phyloP scores from a whole-genome alignment of 345 rosid genomes.

The Hibiscus syriacus region DNA sequence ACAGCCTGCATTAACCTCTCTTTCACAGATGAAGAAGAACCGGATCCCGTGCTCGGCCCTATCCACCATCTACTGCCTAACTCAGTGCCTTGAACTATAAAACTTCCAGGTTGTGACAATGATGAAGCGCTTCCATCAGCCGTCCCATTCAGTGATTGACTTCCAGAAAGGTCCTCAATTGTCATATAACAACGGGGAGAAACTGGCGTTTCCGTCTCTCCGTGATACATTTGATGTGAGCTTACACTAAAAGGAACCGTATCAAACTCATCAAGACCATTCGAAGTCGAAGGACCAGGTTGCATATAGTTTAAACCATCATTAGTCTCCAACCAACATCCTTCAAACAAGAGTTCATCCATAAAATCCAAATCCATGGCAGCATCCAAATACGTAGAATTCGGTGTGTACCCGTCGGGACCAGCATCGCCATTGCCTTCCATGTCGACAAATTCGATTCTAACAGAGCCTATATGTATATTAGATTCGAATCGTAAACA shows the following conservation, averaged over 20 bases:
- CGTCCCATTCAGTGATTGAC: constrained; percentile 16
- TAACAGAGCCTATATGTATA: constrained; percentile 17
- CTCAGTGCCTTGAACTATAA: constrained; percentile 36
- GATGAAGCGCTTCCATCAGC: constrained; percentile 17
- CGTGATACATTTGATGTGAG: constrained; percentile 22
- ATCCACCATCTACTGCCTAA: constrained; percentile 58
- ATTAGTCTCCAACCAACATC: constrained; percentile 70
- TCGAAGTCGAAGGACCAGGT: constrained; percentile 25
- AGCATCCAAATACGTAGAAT: constrained; percentile 36
- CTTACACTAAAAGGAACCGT: constrained; percentile 18
- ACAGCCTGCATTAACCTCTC: constrained; percentile 52
- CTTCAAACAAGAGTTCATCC: constrained; percentile 77
- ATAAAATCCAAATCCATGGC: constrained; percentile 83
- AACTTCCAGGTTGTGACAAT: constrained; percentile 23
- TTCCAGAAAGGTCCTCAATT: constrained; percentile 21
- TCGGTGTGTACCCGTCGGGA: constrained; percentile 25
- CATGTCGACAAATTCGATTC: constrained; percentile 37
- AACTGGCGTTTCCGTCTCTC: constrained; percentile 21
- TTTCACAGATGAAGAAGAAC: constrained; percentile 39
- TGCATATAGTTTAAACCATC: constrained; percentile 36
- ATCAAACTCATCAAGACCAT: constrained; percentile 12
- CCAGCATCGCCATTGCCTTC: constrained; percentile 29
- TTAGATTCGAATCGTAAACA: constrained; percentile 19
- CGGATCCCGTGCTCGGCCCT: constrained; percentile 32
- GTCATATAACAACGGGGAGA: constrained; percentile 13